A percentile compares a stretch with the other conserved stretches of the same genome.
These are phyloP conservation scores for Russula sp. DNA, from an alignment of 768 basidiomycete species.

Conservation along the genomic window DNA sequence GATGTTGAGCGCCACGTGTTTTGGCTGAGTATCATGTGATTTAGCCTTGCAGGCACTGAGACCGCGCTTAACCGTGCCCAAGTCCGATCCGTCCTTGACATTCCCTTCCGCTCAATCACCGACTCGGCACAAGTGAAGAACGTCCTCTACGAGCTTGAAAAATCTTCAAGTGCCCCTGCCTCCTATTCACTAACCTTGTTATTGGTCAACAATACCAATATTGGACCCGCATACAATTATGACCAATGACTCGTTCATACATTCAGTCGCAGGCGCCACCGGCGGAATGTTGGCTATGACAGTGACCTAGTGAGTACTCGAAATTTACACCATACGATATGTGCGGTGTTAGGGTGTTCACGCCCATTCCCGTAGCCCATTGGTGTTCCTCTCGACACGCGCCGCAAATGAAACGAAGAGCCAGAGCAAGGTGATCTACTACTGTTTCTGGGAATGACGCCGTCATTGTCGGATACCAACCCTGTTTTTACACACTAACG, in stretches of 20 bases:
- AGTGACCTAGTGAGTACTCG: conserved; percentile 62
- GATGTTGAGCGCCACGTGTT: not conserved
- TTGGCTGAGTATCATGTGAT: conserved; percentile 4
- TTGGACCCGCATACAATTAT: conserved; percentile 18
- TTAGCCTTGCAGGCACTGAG: not conserved
- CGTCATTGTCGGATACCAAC: not conserved
- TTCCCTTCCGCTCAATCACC: not conserved
- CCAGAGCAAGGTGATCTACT: conserved; percentile 53
- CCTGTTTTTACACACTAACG: not conserved
- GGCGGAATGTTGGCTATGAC: conserved; percentile 91
- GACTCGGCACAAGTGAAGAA: not conserved
- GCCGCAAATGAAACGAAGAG: conserved; percentile 86
- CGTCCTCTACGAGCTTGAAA: not conserved
- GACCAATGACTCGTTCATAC: conserved; percentile 65
- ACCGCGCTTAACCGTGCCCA: no score
- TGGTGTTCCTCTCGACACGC: conserved; percentile 87
- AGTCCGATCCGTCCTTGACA: not conserved
- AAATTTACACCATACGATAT: conserved; percentile 2
- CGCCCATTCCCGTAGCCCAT: conserved; percentile 49
- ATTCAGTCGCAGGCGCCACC: conserved; percentile 81
- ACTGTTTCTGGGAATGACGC: not conserved
- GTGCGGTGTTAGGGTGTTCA: conserved; percentile 5
- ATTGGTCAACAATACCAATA: no score
- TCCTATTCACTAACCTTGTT: not conserved
- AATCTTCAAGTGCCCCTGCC: not conserved